phyloP scores from a whole-genome alignment of 2,329 filamentous ascomycete genomes.

The Neofusicoccum kwambonambiense region DNA sequence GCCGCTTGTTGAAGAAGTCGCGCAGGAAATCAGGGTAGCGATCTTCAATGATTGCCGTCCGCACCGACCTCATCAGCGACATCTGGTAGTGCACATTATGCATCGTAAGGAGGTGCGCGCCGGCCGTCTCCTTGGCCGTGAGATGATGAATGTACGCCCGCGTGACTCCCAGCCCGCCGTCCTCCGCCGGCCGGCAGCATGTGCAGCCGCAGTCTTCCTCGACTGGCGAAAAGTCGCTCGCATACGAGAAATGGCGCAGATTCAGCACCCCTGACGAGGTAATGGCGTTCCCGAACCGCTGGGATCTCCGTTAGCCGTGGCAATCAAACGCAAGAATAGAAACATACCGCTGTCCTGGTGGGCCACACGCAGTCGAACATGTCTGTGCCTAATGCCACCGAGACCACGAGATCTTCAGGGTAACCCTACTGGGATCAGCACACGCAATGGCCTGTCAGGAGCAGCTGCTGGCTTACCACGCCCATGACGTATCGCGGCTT shows the following conservation, averaged over 20 bases:
- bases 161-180: conserved; percentile 77
- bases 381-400: conserved; percentile 88
- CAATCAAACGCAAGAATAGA: neutral
- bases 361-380: conserved; percentile 99
- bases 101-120: conserved; percentile 81
- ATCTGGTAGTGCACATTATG: conserved; percentile 96
- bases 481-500: conserved; percentile 99
- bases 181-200: conserved; percentile 66
- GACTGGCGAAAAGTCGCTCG: conserved; percentile 77
- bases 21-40: conserved; percentile 74
- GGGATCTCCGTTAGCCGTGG: neutral
- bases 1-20: conserved; percentile 74
- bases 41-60: conserved; percentile 79
- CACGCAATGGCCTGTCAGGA: neutral
- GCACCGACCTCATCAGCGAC: conserved; percentile 72
- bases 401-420: conserved; percentile 92
- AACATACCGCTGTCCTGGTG: conserved; percentile 75
- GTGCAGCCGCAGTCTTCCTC: conserved; percentile 79
- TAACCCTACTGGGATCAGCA: conserved; percentile 53
- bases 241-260: conserved; percentile 72
- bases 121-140: conserved; percentile 89
- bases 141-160: conserved; percentile 90
- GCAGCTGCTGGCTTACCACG: conserved; percentile 48
- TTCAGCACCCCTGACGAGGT: conserved; percentile 81
- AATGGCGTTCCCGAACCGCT: conserved; percentile 90